Base-by-base conservation (phyloP, 306 rosid genomes). In the Myrica gale region DNA sequence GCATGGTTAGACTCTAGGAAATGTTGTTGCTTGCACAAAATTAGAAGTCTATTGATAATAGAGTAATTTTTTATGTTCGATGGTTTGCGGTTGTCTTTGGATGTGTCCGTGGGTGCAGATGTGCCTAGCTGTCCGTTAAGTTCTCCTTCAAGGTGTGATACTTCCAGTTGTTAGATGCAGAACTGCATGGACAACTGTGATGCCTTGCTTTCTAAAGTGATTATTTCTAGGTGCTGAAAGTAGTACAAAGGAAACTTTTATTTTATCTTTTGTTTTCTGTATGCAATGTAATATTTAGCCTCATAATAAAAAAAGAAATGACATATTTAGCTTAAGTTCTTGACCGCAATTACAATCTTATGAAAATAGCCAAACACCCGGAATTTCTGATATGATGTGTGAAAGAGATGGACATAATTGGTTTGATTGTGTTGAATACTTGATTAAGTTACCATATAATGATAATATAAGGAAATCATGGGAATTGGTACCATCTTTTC, bases 361-460 rank as follows among this genome's bases (percentile, higher is more conserved):
- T 84, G 68, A 26, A 69, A 55, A 57, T 55, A 71, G 80, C 51
- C 78, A 74, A 81, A 76, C 67, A 37, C 65, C 50, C 67, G 32
- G 37, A 55, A 54, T 65, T 65, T 69, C 80, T 85, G 67, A 74
- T 60, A 73, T 77, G 78, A 57, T 23, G 52, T 7, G 72, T 55
- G 51, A 66, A 65, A 77, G 62, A 55, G 43, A 56, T 63, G 69
- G 8, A 57, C 75, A 21, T 45, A 57, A 42, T 70, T 80, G 71
- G 55, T 57, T 23, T 76, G 50, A 57, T 57, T 79, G 67, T 69
- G 69, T 74, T 62, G 7, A 60, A 41, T 66, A 55, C 72, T 70
- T 73, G n/a, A 67, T 81, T 48, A 73, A 69, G 80, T 74, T 78
- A 5, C n/a, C 37, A 23, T 23, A 42, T 7, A 21, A 65, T 39